Evolutionary conservation across 306 rosid genomes (phyloP).

Genomic region (Gastrolobium bilobum): DNA sequence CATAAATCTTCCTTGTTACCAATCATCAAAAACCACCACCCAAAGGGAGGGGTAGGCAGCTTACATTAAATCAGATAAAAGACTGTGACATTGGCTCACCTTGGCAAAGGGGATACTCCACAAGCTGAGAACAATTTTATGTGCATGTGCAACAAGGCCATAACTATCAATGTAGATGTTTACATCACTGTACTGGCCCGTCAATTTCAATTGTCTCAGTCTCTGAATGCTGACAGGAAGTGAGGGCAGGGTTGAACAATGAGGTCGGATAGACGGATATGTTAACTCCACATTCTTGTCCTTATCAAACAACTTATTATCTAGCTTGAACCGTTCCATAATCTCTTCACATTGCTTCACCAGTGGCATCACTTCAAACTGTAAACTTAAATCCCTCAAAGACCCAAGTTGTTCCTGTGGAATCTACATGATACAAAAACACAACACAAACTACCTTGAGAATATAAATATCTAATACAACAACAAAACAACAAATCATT

Average conservation of each 20-base stretch:
- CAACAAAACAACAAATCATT: constrained; percentile 15
- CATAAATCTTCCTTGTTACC: neutral
- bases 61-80: neutral
- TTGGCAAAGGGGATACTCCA: constrained; percentile 94
- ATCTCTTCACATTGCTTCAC: constrained; percentile 86
- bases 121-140: constrained; percentile 85
- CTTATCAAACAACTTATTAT: constrained; percentile 61
- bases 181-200: constrained; percentile 80
- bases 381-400: constrained; percentile 76
- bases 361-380: constrained; percentile 77
- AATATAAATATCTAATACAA: neutral
- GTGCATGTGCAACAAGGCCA: constrained; percentile 72
- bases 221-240: constrained; percentile 66
- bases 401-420: constrained; percentile 71
- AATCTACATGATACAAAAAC: constrained; percentile 62
- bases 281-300: constrained; percentile 71
- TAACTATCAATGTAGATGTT: constrained; percentile 68
- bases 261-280: constrained; percentile 67
- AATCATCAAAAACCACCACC: constrained; percentile 13
- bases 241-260: constrained; percentile 71
- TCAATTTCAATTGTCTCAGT: constrained; percentile 67
- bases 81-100: constrained; percentile 60
- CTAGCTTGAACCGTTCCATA: constrained; percentile 67
- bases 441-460: constrained; percentile 16
- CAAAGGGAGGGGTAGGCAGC: neutral